Percentiles rank a stretch among this genome's conserved stretches.
phyloP scores from a whole-genome alignment of 495 filamentous ascomycete genomes.

The Daldinia grandis region DNA sequence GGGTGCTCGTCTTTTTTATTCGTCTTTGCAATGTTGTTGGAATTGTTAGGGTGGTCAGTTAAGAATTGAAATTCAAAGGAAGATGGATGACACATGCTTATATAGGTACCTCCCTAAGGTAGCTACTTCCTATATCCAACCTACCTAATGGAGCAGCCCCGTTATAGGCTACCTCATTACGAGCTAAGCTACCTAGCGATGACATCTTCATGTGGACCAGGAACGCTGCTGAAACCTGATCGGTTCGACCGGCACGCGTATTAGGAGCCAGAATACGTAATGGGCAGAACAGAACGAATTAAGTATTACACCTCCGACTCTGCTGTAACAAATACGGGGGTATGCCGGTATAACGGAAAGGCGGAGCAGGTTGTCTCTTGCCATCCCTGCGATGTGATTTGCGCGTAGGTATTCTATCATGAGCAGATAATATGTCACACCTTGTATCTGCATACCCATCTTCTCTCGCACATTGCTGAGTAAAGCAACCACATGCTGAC shows the following conservation, averaged over 20 bases:
- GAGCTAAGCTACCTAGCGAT: constrained; percentile 11
- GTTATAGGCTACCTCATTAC: constrained; percentile 20
- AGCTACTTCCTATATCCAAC: too few species aligned
- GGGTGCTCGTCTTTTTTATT: background rate
- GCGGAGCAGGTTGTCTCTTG: constrained; percentile 20
- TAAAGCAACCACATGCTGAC: constrained; percentile 19
- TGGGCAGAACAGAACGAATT: constrained; percentile 7
- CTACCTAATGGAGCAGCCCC: background rate
- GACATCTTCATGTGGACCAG: constrained; percentile 33
- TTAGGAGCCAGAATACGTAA: constrained; percentile 27
- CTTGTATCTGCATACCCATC: constrained; percentile 4
- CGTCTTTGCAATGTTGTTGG: constrained; percentile 11
- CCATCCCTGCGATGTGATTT: constrained; percentile 31
- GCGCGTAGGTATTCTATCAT: background rate
- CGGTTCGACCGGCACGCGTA: constrained; percentile 32
- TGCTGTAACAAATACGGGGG: constrained; percentile 8
- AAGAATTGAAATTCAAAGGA: background rate
- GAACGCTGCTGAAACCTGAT: constrained; percentile 28
- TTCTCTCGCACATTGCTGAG: background rate
- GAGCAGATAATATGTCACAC: constrained; percentile 6
- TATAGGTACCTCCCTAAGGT: background rate
- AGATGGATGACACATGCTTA: background rate
- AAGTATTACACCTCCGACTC: constrained; percentile 18
- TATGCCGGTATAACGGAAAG: constrained; percentile 25
- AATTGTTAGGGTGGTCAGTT: background rate